Evolutionary conservation across 73 alveolate species (phyloP).

Genomic region (Paramecium caudatum): DNA sequence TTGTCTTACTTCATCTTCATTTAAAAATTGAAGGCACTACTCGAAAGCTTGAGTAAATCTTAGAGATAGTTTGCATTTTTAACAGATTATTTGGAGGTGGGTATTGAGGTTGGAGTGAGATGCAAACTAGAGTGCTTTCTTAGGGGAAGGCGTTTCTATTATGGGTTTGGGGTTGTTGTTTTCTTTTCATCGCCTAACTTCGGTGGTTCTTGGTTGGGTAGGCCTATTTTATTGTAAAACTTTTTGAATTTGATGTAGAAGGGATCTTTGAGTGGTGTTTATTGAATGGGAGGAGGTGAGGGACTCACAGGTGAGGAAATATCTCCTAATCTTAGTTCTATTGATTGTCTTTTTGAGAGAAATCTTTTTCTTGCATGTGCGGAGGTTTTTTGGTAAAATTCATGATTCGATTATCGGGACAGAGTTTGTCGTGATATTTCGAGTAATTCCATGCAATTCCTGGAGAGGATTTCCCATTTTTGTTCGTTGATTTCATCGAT

Average conservation of each 20-base stretch:
- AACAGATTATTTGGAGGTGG: no score
- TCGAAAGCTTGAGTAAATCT: not conserved
- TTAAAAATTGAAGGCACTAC: not conserved
- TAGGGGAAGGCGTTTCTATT: no score
- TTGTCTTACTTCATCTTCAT: not conserved
- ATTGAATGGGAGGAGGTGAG: not conserved
- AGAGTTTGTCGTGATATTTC: not conserved
- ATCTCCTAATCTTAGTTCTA: conserved; percentile 2
- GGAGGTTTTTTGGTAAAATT: no score
- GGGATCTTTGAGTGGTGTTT: conserved; percentile 25
- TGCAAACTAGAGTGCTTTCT: conserved; percentile 9
- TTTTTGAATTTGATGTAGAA: conserved; percentile 2
- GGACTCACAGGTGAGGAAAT: not conserved
- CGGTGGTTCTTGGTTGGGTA: not conserved
- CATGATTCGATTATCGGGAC: no score
- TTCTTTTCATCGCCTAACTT: no score
- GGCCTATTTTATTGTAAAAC: conserved; percentile 13
- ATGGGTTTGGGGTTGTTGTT: no score
- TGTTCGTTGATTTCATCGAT: conserved; percentile 17
- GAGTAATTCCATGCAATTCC: not conserved
- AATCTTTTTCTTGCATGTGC: not conserved
- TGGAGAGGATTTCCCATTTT: conserved; percentile 29
- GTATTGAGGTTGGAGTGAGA: conserved; percentile 10
- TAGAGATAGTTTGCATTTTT: conserved; percentile 14
- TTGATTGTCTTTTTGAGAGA: conserved; percentile 48